phyloP scores from a whole-genome alignment of 345 rosid genomes.

The Lumnitzera littorea region DNA sequence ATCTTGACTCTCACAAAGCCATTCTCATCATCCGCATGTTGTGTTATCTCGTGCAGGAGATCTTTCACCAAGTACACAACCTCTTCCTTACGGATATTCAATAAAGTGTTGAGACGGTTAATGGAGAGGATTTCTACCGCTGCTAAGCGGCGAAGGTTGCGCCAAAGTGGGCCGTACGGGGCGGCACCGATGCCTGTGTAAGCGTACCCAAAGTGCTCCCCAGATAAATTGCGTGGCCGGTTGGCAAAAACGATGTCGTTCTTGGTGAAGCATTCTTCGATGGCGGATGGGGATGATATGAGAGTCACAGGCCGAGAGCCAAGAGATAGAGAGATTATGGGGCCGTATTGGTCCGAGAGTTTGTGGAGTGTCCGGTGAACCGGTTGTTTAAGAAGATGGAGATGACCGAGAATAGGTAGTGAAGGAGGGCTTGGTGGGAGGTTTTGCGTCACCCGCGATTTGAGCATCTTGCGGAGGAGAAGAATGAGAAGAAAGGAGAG shows the following conservation, averaged over 20 bases:
- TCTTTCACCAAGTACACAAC: conserved; percentile 6
- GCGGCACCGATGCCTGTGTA: conserved; percentile 2
- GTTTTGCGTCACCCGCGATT: neutral
- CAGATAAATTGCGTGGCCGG: conserved; percentile 4
- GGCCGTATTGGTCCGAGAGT: conserved; percentile 9
- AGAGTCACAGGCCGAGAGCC: conserved; percentile 13
- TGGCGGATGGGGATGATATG: conserved; percentile 7
- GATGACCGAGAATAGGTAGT: conserved; percentile 17
- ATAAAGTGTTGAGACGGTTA: conserved; percentile 8
- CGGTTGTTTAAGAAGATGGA: conserved; percentile 15
- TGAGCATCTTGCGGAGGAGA: conserved; percentile 8
- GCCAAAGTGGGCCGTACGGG: conserved; percentile 20
- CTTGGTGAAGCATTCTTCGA: conserved; percentile 19
- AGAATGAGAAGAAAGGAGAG: neutral
- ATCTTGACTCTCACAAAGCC: conserved; percentile 1
- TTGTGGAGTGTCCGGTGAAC: conserved; percentile 10
- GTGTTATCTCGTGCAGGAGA: neutral
- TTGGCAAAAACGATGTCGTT: conserved; percentile 18
- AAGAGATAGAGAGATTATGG: conserved; percentile 7
- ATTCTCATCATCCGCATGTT: neutral
- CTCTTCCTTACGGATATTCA: conserved; percentile 10
- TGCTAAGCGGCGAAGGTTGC: conserved; percentile 23
- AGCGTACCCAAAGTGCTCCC: conserved; percentile 9
- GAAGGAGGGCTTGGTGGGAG: conserved; percentile 14
- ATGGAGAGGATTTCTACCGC: conserved; percentile 20